Base-by-base conservation (phyloP, 495 filamentous ascomycete genomes). In the Lasiosphaeriaceae sp. region DNA sequence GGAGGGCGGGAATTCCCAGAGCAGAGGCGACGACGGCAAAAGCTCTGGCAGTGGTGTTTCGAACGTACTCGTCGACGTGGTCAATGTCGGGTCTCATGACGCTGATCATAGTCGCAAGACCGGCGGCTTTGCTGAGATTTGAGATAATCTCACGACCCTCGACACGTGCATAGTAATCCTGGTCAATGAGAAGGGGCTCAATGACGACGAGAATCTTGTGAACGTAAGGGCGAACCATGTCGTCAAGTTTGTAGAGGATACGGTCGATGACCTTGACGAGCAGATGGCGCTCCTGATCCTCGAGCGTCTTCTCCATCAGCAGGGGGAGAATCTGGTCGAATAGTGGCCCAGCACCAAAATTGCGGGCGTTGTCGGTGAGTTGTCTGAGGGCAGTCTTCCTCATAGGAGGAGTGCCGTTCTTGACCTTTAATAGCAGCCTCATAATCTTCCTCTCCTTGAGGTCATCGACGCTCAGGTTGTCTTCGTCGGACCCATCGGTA, bases 161-260 rank as follows among this genome's bases (percentile, higher is more conserved):
- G 29, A 97, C 92, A 64, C 95, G 90, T 43, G 95, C 95, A 77
- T 97, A 99, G 73, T 97, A 97, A 74, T 99, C 95, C 76, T 97
- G 94, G 70, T 97, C 95, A 66, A 99, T 99, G 62, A 99, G 86
- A 59, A 99, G 77, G 7, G 95, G 95, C 77, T 99, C 95, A 65
- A 99, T 99, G 72, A 99, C 95, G 56, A 99, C 95, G 52, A 99
- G 79, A 61, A 99, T 97, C 76, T 97, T 97, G 74, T 99, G 95
- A 11, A 96, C 93, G 59, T 90, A 97, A 19, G 95, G 95, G 43
- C 95, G 89, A 47, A 97, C 94, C 60, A 97, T 83, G 66, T 97
- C 94, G 67, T 97, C 95, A 19, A 99, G 82, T 77, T 99, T 99
- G 80, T 97, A 99, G 23, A 99, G 84, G 54, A 97, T 90, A 70